These are phyloP conservation scores for Neurospora sp. DNA, from an alignment of 2,329 filamentous ascomycete genomes.

Conservation along the genomic window DNA sequence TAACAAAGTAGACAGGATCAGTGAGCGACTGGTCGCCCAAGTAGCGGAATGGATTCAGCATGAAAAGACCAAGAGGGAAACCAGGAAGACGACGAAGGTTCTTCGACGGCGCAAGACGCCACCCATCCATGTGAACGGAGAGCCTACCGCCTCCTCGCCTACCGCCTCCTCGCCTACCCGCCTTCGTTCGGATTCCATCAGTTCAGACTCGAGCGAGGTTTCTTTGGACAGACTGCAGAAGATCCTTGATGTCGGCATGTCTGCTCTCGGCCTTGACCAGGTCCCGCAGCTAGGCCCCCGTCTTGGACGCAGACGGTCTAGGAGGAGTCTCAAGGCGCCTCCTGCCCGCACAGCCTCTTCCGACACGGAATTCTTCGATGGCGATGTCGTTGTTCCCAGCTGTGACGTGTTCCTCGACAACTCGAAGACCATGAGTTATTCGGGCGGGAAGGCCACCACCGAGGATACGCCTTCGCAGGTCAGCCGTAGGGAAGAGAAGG, in stretches of 20 bases:
- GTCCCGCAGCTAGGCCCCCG: slow-evolving; percentile 35
- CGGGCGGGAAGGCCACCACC: slow-evolving; percentile 38
- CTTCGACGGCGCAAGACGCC: slow-evolving; percentile 30
- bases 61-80: slow-evolving; percentile 60
- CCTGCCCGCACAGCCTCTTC: slow-evolving; percentile 50
- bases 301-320: slow-evolving; percentile 31
- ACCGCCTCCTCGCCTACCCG: neutral
- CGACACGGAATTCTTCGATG: slow-evolving; percentile 77
- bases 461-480: slow-evolving; percentile 33
- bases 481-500: slow-evolving; percentile 48
- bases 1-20: slow-evolving; percentile 26
- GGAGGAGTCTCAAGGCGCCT: slow-evolving; percentile 26
- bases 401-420: slow-evolving; percentile 85
- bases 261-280: slow-evolving; percentile 38
- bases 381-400: slow-evolving; percentile 71
- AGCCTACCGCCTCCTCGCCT: neutral
- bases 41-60: slow-evolving; percentile 76
- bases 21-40: slow-evolving; percentile 57
- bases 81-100: slow-evolving; percentile 40
- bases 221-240: slow-evolving; percentile 73
- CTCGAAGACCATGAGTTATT: slow-evolving; percentile 75
- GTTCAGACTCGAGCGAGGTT: slow-evolving; percentile 58
- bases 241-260: slow-evolving; percentile 63
- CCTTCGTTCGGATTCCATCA: slow-evolving; percentile 43
- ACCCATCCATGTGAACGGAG: slow-evolving; percentile 11